Conservation (phyloP, 768 basidiomycete genomes). For the Podaxis carcinomalis region DNA sequence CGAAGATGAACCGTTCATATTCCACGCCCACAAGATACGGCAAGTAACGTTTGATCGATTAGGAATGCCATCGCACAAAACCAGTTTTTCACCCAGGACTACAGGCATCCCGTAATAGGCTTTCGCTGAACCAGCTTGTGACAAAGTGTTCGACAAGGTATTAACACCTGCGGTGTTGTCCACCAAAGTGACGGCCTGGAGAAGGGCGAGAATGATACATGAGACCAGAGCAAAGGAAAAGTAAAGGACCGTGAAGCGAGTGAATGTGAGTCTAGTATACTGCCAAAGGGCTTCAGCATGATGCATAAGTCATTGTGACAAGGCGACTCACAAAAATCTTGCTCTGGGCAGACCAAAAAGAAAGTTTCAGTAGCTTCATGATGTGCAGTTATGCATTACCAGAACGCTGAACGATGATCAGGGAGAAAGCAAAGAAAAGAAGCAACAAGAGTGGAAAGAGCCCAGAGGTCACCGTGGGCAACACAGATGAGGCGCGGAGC, state of each 20-base stretch:
- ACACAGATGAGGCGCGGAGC: not conserved
- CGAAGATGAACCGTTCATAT: not conserved
- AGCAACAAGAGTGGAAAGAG: not conserved
- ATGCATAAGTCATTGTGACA: not conserved
- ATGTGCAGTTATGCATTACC: conserved; percentile 1
- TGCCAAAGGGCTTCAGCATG: conserved; percentile 14
- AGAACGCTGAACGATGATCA: not conserved
- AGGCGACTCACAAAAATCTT: conserved; percentile 25
- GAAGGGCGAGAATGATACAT: conserved; percentile 33
- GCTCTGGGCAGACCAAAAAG: conserved; percentile 19
- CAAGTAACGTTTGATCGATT: conserved; percentile 23
- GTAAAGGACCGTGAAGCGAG: conserved; percentile 44
- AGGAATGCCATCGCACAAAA: conserved; percentile 38
- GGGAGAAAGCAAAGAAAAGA: not conserved
- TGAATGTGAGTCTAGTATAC: conserved; percentile 46
- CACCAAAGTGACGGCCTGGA: conserved; percentile 35
- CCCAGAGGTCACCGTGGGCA: not conserved
- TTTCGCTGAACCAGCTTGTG: conserved; percentile 22
- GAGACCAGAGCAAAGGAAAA: conserved; percentile 41
- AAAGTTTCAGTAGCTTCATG: conserved; percentile 17
- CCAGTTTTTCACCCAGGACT: conserved; percentile 20
- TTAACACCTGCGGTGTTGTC: conserved; percentile 31
- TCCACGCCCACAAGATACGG: conserved; percentile 10
- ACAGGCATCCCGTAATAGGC: conserved; percentile 22
- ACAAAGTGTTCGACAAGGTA: conserved; percentile 18